Evolutionary conservation across 331 rosid genomes (phyloP), one percentile per base, ranked within the genome.

Genomic region (Dryas integrifolia): DNA sequence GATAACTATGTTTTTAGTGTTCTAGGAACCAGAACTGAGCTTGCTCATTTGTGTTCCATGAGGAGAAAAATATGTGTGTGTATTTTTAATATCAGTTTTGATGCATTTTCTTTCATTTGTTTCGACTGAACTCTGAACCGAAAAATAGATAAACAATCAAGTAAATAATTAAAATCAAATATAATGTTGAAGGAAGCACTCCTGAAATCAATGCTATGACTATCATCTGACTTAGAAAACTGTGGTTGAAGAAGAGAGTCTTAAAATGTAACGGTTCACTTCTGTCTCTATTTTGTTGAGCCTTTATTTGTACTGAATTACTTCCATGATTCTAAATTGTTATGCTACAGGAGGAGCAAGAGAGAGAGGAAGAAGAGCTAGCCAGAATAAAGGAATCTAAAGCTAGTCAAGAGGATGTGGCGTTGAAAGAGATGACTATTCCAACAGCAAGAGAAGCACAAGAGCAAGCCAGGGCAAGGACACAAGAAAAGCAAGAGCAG

Each of bases 401-500:
- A 26, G 84, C 83, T 75, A 71, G 73, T 77, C 77, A 80, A 69
- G 93, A 83, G 41, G 96, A 91, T 76, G 79, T 82, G 84, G 92
- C 97, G 35, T 65, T 88, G 81, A 84, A 88, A 60, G 98, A 94
- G 86, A 94, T 84, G 89, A 83, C 58, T 69, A 73, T 76, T 80
- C 91, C 98, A 67, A 86, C 88, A 0, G 94, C 90, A 73, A 81
- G 83, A 71, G 97, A 90, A 78, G 96, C 96, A 67, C 88, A 82
- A 18, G 84, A 86, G 70, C 97, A 82, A 75, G 96, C 86, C 35
- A 85, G 82, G 87, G 85, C 72, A 67, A 86, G 88, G 79, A 71
- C 92, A 58, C 12, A 79, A 47, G 98, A 94, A 82, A 86, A 88
- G 83, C 86, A 91, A 78, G 98, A 89, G 80, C 94, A 94, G 75